phyloP scores from a whole-genome alignment of 768 basidiomycete genomes.

The Termitomyces sp. region DNA sequence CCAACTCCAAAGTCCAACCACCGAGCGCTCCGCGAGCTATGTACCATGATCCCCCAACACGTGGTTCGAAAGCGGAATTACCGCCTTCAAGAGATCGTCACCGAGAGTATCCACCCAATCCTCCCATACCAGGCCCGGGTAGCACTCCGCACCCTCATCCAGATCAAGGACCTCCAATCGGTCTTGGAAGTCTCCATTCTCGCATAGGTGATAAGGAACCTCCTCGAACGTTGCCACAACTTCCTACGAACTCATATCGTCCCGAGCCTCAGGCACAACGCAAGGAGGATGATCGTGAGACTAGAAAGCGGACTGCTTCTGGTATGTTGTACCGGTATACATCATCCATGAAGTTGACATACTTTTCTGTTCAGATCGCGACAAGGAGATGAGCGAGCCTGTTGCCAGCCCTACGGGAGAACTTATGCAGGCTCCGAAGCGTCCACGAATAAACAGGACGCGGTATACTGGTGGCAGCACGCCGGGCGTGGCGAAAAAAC shows the following conservation, averaged over 20 bases:
- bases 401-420: conserved; percentile 30
- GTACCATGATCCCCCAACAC: conserved; percentile 35
- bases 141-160: conserved; percentile 15
- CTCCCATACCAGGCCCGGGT: conserved; percentile 12
- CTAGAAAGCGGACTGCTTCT: conserved; percentile 61
- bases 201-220: conserved; percentile 60
- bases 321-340: conserved; percentile 36
- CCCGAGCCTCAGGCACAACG: conserved; percentile 31
- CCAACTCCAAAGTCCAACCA: conserved; percentile 36
- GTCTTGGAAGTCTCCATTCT: conserved; percentile 32
- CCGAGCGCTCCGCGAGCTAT: conserved; percentile 65
- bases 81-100: conserved; percentile 37
- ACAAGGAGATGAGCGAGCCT: conserved; percentile 43
- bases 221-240: conserved; percentile 29
- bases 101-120: conserved; percentile 39
- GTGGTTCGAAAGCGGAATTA: conserved; percentile 35
- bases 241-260: conserved; percentile 35
- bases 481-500: conserved; percentile 44
- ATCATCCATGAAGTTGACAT: conserved; percentile 2
- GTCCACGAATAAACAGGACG: conserved; percentile 52
- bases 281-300: conserved; percentile 63
- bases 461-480: conserved; percentile 31
- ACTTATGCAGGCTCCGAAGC: conserved; percentile 42
- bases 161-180: conserved; percentile 16
- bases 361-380: conserved; percentile 43